Base-by-base conservation (phyloP, 306 rosid genomes). In the Lablab purpureus region DNA sequence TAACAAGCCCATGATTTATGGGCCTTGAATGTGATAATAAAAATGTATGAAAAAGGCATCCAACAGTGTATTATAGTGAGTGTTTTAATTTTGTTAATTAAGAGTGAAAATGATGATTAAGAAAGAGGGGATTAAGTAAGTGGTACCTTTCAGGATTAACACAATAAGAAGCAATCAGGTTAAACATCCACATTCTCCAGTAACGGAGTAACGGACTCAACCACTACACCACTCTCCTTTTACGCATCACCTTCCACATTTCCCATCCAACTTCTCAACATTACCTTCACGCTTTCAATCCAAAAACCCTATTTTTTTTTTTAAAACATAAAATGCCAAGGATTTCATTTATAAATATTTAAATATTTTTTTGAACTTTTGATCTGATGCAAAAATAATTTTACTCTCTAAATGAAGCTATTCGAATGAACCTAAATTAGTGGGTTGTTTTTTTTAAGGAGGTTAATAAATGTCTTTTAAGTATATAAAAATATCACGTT, bases 151-250 rank as follows among this genome's bases (percentile, higher is more conserved):
- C 59, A 54, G 2, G 36, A 63, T 47, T 67, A 50, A 41, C 72
- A n/a, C n/a, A n/a, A n/a, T n/a, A n/a, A n/a, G n/a, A n/a, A n/a
- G n/a, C n/a, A n/a, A n/a, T n/a, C n/a, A n/a, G n/a, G n/a, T n/a
- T n/a, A n/a, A n/a, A n/a, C n/a, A n/a, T n/a, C n/a, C n/a, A n/a
- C n/a, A 43, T 17, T 1, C 18, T 45, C 37, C 15, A 1, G 21
- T 59, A 14, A n/a, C n/a, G n/a, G n/a, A n/a, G n/a, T n/a, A 73
- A 83, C 78, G 36, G 80, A 72, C 69, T 80, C 83, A 82, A 76
- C 83, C 21, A 82, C 85, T 67, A 51, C 86, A 84, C 80, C 78
- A 59, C 25, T 21, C 49, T 13, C 75, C 72, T 83, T 54, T 54
- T 43, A 62, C 67, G 59, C 59, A 73, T 73, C 79, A 43, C 34